These are phyloP conservation scores for Claviceps africana DNA, from an alignment of 2,329 filamentous ascomycete genomes.

Conservation along the genomic window DNA sequence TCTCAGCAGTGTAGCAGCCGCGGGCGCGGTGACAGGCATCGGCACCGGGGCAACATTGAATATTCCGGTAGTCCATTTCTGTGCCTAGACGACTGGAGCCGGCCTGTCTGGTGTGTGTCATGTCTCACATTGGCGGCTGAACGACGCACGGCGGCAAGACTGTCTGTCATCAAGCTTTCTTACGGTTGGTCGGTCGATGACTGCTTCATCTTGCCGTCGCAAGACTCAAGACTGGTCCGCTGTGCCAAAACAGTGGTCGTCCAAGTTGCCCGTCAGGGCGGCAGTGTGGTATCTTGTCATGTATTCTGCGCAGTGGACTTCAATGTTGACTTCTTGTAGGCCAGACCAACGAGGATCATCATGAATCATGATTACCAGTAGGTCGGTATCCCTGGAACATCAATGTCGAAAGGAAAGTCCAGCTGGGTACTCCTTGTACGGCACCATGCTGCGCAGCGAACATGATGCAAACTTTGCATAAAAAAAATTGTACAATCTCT, in stretches of 20 bases:
- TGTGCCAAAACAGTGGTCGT: background rate
- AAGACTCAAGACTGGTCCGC: background rate
- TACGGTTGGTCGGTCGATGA: background rate
- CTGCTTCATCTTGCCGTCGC: background rate
- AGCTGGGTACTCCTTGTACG: background rate
- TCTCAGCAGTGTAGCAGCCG: background rate
- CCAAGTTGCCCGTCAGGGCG: background rate
- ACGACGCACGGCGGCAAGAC: background rate
- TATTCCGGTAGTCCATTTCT: background rate
- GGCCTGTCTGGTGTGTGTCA: background rate
- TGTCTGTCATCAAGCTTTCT: background rate
- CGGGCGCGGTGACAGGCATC: too few relatives aligned
- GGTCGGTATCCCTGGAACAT: background rate
- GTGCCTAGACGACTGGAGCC: background rate
- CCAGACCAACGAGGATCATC: background rate
- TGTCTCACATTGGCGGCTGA: background rate
- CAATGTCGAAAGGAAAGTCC: too few relatives aligned
- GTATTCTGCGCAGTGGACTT: too few relatives aligned
- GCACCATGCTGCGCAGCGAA: background rate
- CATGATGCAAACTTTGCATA: background rate
- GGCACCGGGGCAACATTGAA: background rate
- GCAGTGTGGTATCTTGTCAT: too few relatives aligned
- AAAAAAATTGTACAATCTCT: background rate
- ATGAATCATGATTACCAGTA: background rate
- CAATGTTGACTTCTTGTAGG: too few relatives aligned